Conservation (phyloP, 208 protist genomes). For the Lotmaria passim region DNA sequence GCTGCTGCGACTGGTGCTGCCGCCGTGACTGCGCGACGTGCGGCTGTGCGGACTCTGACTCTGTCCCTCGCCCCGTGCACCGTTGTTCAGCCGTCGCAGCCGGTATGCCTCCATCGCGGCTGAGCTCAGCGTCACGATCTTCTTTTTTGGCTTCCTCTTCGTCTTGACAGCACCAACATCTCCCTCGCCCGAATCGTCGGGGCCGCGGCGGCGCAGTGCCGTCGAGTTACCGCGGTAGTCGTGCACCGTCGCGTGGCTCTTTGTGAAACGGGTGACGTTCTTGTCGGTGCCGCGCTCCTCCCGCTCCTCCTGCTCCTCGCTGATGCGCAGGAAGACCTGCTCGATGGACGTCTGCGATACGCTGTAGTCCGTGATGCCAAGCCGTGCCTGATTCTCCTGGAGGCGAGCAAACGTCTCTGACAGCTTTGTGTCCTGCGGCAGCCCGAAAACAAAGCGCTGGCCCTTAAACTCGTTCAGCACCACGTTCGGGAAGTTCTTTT, state of each 20-base stretch:
- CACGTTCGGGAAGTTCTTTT: conserved; percentile 33
- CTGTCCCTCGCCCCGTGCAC: neutral
- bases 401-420: conserved; percentile 46
- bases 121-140: conserved; percentile 10
- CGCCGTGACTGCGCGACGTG: neutral
- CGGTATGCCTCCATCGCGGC: conserved; percentile 35
- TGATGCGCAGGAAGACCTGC: conserved; percentile 85
- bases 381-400: conserved; percentile 36
- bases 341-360: conserved; percentile 85
- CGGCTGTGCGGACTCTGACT: conserved; percentile 11
- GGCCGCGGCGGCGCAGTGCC: conserved; percentile 14
- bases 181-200: neutral
- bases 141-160: conserved; percentile 7
- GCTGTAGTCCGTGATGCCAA: conserved; percentile 74
- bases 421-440: conserved; percentile 46
- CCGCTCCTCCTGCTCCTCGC: conserved; percentile 48
- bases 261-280: conserved; percentile 30
- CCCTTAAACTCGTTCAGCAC: conserved; percentile 50
- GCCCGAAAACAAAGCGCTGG: conserved; percentile 51
- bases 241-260: conserved; percentile 37
- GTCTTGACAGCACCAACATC: too few relatives aligned
- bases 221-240: conserved; percentile 33
- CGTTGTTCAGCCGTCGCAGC: conserved; percentile 9
- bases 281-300: conserved; percentile 29
- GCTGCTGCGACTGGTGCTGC: neutral